A percentile compares a stretch with the other conserved stretches of the same genome.
Evolutionary conservation across 164 flowering plant species (phyloP).

Genomic region (Tinospora cordifolia): DNA sequence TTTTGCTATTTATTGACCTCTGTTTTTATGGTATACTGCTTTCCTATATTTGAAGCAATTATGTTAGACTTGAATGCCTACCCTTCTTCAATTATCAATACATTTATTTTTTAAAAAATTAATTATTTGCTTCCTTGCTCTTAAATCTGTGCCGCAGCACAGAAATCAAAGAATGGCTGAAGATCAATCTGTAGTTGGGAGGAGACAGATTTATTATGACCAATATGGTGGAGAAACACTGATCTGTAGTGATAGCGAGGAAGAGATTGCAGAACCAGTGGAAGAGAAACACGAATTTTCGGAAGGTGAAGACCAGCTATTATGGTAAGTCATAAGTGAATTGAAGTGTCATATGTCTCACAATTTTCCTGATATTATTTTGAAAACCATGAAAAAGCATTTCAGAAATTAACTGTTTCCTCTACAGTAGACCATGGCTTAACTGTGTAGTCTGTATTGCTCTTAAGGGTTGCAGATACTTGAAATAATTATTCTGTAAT

Average conservation of each 20-base stretch:
- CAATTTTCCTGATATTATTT: neutral
- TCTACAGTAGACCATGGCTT: neutral
- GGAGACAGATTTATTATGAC: conserved; percentile 93
- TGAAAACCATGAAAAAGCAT: neutral
- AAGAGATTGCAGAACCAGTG: conserved; percentile 63
- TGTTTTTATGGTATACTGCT: neutral
- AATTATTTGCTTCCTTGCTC: conserved; percentile 18
- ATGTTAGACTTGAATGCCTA: neutral
- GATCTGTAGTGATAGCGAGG: conserved; percentile 95
- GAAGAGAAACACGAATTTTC: conserved; percentile 79
- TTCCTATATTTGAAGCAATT: neutral
- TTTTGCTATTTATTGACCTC: neutral
- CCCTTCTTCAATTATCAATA: neutral
- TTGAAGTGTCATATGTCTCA: neutral
- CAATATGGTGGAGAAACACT: conserved; percentile 83
- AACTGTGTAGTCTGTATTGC: neutral
- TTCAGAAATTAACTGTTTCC: neutral
- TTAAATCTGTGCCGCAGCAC: conserved; percentile 34
- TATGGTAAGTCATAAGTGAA: conserved; percentile 62
- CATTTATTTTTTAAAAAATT: neutral
- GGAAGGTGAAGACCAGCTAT: conserved; percentile 73
- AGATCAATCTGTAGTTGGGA: conserved; percentile 91
- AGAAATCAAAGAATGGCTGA: conserved; percentile 99
- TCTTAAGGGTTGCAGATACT: neutral
- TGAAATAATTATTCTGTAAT: too few relatives aligned